A percentile compares a stretch with the other conserved stretches of the same genome.
phyloP scores from a whole-genome alignment of 1,284 basidiomycete species.

The Malassezia restricta region DNA sequence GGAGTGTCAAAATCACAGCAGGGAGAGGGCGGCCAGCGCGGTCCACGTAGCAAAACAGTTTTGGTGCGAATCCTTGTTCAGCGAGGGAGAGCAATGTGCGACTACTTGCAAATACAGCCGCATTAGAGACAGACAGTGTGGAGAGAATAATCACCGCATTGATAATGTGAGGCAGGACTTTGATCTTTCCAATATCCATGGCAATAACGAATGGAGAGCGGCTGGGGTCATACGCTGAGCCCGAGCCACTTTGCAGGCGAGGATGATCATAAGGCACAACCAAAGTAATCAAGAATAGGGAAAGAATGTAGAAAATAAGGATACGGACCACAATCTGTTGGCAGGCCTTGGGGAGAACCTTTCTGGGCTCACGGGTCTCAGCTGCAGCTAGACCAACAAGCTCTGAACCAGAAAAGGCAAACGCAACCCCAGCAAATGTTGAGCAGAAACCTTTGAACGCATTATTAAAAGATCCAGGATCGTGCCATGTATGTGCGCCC shows the following conservation, averaged over 20 bases:
- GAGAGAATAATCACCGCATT: conserved; percentile 49
- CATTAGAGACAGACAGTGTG: conserved; percentile 48
- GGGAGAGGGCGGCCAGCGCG: conserved; percentile 50
- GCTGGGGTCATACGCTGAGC: conserved; percentile 45
- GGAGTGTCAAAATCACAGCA: conserved; percentile 44
- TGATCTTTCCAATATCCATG: conserved; percentile 47
- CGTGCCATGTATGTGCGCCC: conserved; percentile 32
- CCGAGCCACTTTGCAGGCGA: conserved; percentile 25
- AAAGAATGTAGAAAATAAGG: conserved; percentile 51
- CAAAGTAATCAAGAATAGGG: conserved; percentile 55
- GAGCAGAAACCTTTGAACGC: conserved; percentile 43
- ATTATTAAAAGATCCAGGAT: conserved; percentile 39
- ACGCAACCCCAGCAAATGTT: conserved; percentile 41
- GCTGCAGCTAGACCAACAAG: conserved; percentile 60
- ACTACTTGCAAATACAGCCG: conserved; percentile 47
- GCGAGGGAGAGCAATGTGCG: conserved; percentile 45
- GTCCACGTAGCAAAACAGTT: conserved; percentile 48
- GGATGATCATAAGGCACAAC: conserved; percentile 47
- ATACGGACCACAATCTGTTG: conserved; percentile 50
- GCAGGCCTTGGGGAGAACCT: conserved; percentile 50
- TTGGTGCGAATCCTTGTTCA: conserved; percentile 48
- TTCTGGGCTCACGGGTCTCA: conserved; percentile 52
- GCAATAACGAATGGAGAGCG: conserved; percentile 52
- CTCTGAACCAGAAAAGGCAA: conserved; percentile 41
- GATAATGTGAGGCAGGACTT: conserved; percentile 48